Evolutionary conservation across 2,329 filamentous ascomycete species (phyloP).

Genomic region (Cladosporium sphaerospermum): DNA sequence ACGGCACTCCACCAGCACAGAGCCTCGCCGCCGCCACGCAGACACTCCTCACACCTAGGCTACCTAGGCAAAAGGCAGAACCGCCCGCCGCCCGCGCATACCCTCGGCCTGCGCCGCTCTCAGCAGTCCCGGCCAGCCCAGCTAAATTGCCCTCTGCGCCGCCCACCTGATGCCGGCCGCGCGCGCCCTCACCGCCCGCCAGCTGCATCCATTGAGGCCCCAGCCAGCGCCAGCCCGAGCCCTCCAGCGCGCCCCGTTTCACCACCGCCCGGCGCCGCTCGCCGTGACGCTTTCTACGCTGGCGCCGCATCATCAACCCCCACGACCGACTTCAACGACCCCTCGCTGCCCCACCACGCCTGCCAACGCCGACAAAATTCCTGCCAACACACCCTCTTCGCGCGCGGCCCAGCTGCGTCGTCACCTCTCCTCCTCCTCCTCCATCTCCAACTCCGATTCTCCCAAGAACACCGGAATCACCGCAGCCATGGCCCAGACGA

Average conservation of each 20-base stretch:
- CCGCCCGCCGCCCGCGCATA: background rate
- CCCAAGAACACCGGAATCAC: conserved; percentile 12
- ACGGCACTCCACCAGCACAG: background rate
- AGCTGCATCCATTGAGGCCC: conserved; percentile 11
- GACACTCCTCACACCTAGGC: background rate
- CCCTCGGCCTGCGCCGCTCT: conserved; percentile 3
- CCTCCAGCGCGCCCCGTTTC: background rate
- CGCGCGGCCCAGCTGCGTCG: conserved; percentile 19
- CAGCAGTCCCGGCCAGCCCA: background rate
- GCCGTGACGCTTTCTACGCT: conserved; percentile 12
- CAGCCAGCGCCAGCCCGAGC: background rate
- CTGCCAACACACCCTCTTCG: conserved; percentile 12
- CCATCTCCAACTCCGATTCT: conserved; percentile 7
- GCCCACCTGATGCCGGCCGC: background rate
- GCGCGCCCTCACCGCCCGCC: conserved; percentile 6
- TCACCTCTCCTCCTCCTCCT: conserved; percentile 20
- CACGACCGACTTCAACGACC: conserved; percentile 12
- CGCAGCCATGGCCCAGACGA: conserved; percentile 7
- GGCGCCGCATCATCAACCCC: conserved; percentile 10
- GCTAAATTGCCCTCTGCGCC: background rate
- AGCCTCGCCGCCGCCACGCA: background rate
- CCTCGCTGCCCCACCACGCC: conserved; percentile 21
- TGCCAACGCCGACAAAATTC: conserved; percentile 21
- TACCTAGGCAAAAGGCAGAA: background rate
- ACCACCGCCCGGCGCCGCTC: conserved; percentile 7